A percentile compares a stretch with the other conserved stretches of the same genome.
These are phyloP conservation scores for Teratosphaeria zuluensis DNA, from an alignment of 2,329 filamentous ascomycete species.

Conservation along the genomic window DNA sequence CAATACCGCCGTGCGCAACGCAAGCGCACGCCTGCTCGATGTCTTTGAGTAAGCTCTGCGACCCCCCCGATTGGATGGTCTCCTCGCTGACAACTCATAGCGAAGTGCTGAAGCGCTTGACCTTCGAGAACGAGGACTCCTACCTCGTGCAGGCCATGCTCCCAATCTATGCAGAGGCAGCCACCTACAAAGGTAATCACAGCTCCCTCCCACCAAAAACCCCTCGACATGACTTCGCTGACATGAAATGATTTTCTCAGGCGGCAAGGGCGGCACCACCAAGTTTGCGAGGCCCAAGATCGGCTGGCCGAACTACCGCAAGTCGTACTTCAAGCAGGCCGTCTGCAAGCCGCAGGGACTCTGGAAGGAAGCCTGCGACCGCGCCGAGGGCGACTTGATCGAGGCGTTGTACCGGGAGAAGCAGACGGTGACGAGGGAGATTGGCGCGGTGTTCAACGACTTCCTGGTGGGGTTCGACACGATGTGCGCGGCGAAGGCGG, in stretches of 20 bases:
- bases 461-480: slow-evolving; percentile 7
- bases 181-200: background rate
- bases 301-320: background rate
- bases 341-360: background rate
- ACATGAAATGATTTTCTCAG: no score
- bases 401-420: background rate
- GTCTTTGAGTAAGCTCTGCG: background rate
- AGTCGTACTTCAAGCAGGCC: background rate
- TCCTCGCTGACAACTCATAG: no score
- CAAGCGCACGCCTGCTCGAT: background rate
- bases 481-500: slow-evolving; percentile 6
- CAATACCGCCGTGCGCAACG: background rate
- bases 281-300: background rate
- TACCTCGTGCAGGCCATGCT: slow-evolving; percentile 10
- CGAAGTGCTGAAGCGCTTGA: no score
- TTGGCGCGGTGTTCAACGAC: slow-evolving; percentile 3
- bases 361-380: background rate
- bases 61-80: no score
- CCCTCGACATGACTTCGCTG: no score
- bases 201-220: no score
- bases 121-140: no score
- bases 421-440: background rate
- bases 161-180: slow-evolving; percentile 7
- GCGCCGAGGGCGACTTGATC: background rate
- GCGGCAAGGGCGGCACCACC: background rate